Evolutionary conservation across 768 basidiomycete genomes (phyloP).

Genomic region (Exidia glandulosa): DNA sequence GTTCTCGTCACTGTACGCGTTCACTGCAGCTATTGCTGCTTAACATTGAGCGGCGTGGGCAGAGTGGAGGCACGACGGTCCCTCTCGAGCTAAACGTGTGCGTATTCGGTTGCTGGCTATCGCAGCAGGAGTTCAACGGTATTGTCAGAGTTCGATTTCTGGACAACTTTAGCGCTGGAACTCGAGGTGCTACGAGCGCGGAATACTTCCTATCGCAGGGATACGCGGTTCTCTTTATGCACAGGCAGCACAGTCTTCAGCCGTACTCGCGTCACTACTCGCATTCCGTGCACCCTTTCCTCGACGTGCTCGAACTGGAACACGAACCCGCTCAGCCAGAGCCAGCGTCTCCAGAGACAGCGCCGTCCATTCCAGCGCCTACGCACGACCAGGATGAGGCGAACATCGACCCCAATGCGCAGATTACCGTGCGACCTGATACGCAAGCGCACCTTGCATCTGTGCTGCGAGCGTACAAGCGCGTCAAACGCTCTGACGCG

Average conservation of each 20-base stretch:
- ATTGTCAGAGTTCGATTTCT: conserved; percentile 84
- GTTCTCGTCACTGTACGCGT: conserved; percentile 85
- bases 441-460: conserved; percentile 57
- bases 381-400: not conserved
- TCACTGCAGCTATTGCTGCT: not conserved
- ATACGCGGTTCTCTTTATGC: conserved; percentile 98
- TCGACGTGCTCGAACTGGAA: conserved; percentile 79
- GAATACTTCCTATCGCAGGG: conserved; percentile 92
- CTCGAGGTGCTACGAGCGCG: conserved; percentile 92
- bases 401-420: conserved; percentile 9
- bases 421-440: conserved; percentile 55
- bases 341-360: conserved; percentile 18
- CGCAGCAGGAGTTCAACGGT: conserved; percentile 3
- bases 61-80: conserved; percentile 98
- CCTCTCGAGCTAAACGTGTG: conserved; percentile 98
- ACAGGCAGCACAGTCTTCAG: conserved; percentile 93
- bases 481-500: conserved; percentile 59
- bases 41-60: not conserved
- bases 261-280: conserved; percentile 98
- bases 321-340: conserved; percentile 18
- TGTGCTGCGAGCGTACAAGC: conserved; percentile 71
- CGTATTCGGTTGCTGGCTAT: conserved; percentile 26
- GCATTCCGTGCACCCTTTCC: conserved; percentile 94
- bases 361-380: not conserved
- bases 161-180: conserved; percentile 98